These are phyloP conservation scores for Boletus mariae DNA, from an alignment of 1,284 basidiomycete species.

Conservation along the genomic window DNA sequence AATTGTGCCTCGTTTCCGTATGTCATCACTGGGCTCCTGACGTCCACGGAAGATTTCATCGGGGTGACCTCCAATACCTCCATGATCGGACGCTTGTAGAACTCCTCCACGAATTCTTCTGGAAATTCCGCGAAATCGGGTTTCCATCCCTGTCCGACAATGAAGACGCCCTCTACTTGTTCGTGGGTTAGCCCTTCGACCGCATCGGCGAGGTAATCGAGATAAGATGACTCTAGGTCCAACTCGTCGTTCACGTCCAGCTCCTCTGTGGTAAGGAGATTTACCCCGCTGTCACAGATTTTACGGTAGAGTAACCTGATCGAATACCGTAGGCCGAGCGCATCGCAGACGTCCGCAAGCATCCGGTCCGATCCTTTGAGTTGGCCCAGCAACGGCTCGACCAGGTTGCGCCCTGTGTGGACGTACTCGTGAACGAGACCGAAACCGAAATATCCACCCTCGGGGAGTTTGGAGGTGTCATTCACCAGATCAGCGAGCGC, in stretches of 20 bases:
- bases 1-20: background rate
- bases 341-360: slow-evolving; percentile 24
- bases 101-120: background rate
- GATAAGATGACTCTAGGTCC: rapidly evolving
- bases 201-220: background rate
- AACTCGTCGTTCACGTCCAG: background rate
- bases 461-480: slow-evolving; percentile 24
- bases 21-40: background rate
- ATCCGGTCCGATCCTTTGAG: slow-evolving; percentile 36
- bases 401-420: background rate
- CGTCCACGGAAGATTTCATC: slow-evolving; percentile 7
- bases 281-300: background rate
- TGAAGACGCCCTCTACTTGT: slow-evolving; percentile 4
- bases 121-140: background rate
- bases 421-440: slow-evolving; percentile 10
- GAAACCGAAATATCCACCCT: slow-evolving; percentile 8
- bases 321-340: slow-evolving; percentile 1
- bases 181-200: slow-evolving; percentile 16
- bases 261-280: slow-evolving; percentile 21
- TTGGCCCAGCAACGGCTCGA: slow-evolving; percentile 5
- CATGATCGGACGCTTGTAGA: slow-evolving; percentile 4
- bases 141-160: background rate
- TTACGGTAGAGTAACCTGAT: slow-evolving; percentile 3
- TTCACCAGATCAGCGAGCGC: slow-evolving; percentile 34
- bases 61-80: slow-evolving; percentile 11